A percentile compares a stretch with the other conserved stretches of the same genome.
Conservation (phyloP, 371 early-diverging fungal genomes). For the Chytridium lagenaria region DNA sequence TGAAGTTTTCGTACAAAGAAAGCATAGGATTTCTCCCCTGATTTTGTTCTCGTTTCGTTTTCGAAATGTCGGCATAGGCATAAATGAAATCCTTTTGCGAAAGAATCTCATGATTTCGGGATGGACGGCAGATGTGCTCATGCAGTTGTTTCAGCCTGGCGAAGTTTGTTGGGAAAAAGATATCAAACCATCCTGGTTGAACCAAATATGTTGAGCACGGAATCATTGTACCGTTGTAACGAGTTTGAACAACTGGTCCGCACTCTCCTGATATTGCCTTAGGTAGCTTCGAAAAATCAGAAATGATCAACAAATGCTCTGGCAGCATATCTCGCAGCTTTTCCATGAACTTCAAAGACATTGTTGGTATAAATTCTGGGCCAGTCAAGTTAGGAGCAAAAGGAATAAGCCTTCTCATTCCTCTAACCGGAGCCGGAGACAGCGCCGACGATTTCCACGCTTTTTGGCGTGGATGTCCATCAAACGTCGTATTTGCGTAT, state of each 20-base stretch:
- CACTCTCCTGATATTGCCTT: constrained; percentile 81
- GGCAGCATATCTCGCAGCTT: constrained; percentile 81
- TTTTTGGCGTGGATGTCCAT: constrained; percentile 64
- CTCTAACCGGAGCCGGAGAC: constrained; percentile 53
- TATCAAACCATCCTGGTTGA: constrained; percentile 97
- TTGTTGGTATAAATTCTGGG: constrained; percentile 93
- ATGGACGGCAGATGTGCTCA: constrained; percentile 50
- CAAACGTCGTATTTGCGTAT: constrained; percentile 76
- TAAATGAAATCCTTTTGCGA: constrained; percentile 82
- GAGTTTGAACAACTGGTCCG: constrained; percentile 94
- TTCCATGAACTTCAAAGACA: constrained; percentile 69
- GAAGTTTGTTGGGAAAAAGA: constrained; percentile 97
- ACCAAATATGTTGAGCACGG: constrained; percentile 94
- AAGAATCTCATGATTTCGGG: constrained; percentile 63
- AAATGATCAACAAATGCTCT: constrained; percentile 82
- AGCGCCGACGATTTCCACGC: constrained; percentile 68
- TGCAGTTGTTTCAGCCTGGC: constrained; percentile 83
- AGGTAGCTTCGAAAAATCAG: constrained; percentile 86
- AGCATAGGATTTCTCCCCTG: constrained; percentile 95
- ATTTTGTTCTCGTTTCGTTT: constrained; percentile 75
- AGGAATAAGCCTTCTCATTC: constrained; percentile 66
- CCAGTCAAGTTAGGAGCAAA: constrained; percentile 83
- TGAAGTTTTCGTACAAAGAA: constrained; percentile 93
- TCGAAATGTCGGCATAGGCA: constrained; percentile 76
- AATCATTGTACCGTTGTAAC: constrained; percentile 87